Conservation (phyloP, 148 eudicot genomes). For the Rhododendron mucronatum region DNA sequence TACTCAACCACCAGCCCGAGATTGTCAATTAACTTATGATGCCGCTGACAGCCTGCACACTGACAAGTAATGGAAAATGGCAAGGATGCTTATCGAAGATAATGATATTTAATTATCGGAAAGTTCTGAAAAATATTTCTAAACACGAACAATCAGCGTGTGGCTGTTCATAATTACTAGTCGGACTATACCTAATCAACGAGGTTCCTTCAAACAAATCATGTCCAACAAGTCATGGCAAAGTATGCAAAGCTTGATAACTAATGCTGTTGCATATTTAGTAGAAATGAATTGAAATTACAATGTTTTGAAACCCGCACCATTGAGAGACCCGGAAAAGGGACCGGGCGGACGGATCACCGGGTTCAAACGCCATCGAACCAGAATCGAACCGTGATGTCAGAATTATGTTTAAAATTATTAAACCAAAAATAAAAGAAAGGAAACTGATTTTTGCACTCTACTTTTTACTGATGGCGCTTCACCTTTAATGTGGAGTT, state of each 20-base stretch:
- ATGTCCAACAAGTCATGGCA: background rate
- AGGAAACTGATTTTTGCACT: too few species aligned
- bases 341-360: background rate
- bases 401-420: too few species aligned
- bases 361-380: background rate
- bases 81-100: background rate
- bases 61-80: constrained; percentile 21
- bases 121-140: background rate
- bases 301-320: background rate
- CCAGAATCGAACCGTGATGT: background rate
- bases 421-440: background rate
- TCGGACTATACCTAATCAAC: background rate
- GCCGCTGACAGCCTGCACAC: constrained; percentile 90
- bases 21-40: constrained; percentile 91
- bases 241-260: constrained; percentile 5
- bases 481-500: too few species aligned
- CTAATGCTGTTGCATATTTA: background rate
- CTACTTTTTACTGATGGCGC: too few species aligned
- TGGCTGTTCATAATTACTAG: background rate
- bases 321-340: background rate
- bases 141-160: background rate
- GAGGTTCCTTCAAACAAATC: background rate
- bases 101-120: background rate
- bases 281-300: background rate
- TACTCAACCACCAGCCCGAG: constrained; percentile 87